Evolutionary conservation across 192 early-diverging fungal species (phyloP), one percentile per base, ranked within the genome.

Genomic region (Geranomyces michiganensis): DNA sequence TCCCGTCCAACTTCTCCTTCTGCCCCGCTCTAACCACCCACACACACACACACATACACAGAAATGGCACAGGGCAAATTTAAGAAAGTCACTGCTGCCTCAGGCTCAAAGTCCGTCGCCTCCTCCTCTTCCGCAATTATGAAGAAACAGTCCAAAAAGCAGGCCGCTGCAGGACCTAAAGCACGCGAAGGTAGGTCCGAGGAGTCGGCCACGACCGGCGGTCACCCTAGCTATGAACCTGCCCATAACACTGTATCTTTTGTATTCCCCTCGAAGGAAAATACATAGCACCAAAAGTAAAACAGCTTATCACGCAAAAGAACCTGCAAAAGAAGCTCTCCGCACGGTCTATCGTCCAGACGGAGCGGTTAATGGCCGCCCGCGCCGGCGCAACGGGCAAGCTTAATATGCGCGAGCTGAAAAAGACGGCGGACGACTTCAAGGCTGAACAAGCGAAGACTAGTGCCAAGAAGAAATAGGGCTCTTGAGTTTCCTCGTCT

Each of bases 361-460:
- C 83, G 30, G 83, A 85, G 62, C 46, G 49, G 30, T 77, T 79
- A 65, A 91, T 92, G 91, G 88, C 90, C 5, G 87, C 87, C 22
- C 81, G 87, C 51, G 91, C 91, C 0, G 89, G 85, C 45, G 81
- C 89, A 9, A 87, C 88, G 17, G 90, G 91, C 70, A 92, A 92
- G 76, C 75, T 92, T 63, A 91, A 88, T 9, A 92, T 92, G 60
- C 36, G 36, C 36, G 36, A 41, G 36, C 90, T 92, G 91, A 91
- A 90, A 78, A 71, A 72, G 13, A 59, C 86, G 30, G 91, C 87
- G 17, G 87, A 89, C 32, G 79, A 82, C 46, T 84, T 82, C 30
- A 78, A 83, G 44, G 75, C 72, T n/a, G 78, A 80, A 19, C 64
- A 76, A 13, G 73, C 68, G 0, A 85, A 81, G 44, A 81, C 81